Base-by-base conservation (phyloP, 2,329 filamentous ascomycete genomes). In the Epichloe scottii region DNA sequence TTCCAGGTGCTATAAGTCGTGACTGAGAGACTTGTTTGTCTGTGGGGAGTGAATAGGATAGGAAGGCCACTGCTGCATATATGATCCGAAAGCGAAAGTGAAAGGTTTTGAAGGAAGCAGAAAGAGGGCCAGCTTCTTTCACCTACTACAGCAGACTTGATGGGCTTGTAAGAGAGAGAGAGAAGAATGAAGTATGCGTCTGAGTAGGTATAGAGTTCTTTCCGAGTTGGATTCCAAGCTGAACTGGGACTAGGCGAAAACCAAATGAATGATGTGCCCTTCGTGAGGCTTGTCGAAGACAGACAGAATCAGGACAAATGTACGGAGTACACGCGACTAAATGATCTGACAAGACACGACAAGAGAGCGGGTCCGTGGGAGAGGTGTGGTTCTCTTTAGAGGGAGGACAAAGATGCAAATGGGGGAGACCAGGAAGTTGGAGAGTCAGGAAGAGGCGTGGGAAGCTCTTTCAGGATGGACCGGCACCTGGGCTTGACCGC, bases 361-460 rank as follows among this genome's bases (percentile, higher is more conserved):
- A 46, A 33, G 45, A 38, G 19, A 23, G 49, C 45, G 52, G 52
- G 52, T 49, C 52, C 40, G 34, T 38, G 30, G 49, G 40, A 51
- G 37, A 38, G 49, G 51, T 49, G 51, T 48, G 51, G 45, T 51
- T 48, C 46, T 46, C 45, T 39, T 42, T 5, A 26, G 38, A 35
- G 12, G 30, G 8, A 49, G 39, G 30, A 49, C 30, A 44, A 47
- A 45, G 48, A 50, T n/a, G 42, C 6, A 17, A 12, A 21, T 40
- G 34, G 33, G 44, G 45, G 38, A 45, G 44, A 26, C 37, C 52
- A 46, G 49, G 35, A 42, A 48, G 49, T 17, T 14, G 17, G 30
- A 49, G 52, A 53, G 48, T 51, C 45, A 45, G 50, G 35, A 50
- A 48, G 52, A 44, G 43, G 52, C 46, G 49, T 51, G 52, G 48